A percentile compares a stretch with the other conserved stretches of the same genome.
These are phyloP conservation scores for Phytopythium cucurbitacearum DNA, from an alignment of 352 stramenopile genomes.

Conservation along the genomic window DNA sequence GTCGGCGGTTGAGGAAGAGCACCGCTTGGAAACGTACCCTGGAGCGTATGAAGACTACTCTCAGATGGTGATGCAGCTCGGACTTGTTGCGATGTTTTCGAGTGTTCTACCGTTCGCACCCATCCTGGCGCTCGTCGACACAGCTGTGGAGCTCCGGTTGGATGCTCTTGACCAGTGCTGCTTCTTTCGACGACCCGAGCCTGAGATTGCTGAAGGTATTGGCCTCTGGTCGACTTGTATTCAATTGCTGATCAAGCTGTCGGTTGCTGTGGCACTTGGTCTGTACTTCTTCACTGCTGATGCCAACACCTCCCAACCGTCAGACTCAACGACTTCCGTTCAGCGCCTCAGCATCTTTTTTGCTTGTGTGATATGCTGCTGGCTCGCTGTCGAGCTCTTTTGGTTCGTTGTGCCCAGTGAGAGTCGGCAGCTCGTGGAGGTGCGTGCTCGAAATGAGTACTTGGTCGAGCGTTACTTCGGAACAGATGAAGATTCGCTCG, in stretches of 20 bases:
- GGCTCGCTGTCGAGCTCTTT: slow-evolving; percentile 25
- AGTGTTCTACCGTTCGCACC: slow-evolving; percentile 31
- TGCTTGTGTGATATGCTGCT: slow-evolving; percentile 19
- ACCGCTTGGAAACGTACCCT: slow-evolving; percentile 14
- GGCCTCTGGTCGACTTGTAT: slow-evolving; percentile 28
- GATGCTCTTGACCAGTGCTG: slow-evolving; percentile 41
- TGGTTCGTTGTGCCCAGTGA: slow-evolving; percentile 30
- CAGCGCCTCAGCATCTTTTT: slow-evolving; percentile 35
- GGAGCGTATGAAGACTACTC: slow-evolving; percentile 36
- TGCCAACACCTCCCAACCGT: slow-evolving; percentile 9
- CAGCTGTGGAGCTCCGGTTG: slow-evolving; percentile 30
- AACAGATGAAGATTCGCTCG: slow-evolving; percentile 7
- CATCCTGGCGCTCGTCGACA: slow-evolving; percentile 35
- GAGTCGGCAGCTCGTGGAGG: slow-evolving; percentile 16
- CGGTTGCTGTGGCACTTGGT: slow-evolving; percentile 18
- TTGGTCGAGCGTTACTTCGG: slow-evolving; percentile 47
- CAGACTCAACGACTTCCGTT: slow-evolving; percentile 8
- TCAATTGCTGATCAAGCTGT: slow-evolving; percentile 26
- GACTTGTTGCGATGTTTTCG: slow-evolving; percentile 42
- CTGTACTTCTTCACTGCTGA: slow-evolving; percentile 28
- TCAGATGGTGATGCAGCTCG: slow-evolving; percentile 36
- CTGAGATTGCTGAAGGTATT: slow-evolving; percentile 15
- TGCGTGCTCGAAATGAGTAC: slow-evolving; percentile 30
- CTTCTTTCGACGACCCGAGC: slow-evolving; percentile 33
- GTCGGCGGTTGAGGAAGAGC: slow-evolving; percentile 7